These are phyloP conservation scores for Rugonectria rugulosa DNA, from an alignment of 2,329 filamentous ascomycete species.

Conservation along the genomic window DNA sequence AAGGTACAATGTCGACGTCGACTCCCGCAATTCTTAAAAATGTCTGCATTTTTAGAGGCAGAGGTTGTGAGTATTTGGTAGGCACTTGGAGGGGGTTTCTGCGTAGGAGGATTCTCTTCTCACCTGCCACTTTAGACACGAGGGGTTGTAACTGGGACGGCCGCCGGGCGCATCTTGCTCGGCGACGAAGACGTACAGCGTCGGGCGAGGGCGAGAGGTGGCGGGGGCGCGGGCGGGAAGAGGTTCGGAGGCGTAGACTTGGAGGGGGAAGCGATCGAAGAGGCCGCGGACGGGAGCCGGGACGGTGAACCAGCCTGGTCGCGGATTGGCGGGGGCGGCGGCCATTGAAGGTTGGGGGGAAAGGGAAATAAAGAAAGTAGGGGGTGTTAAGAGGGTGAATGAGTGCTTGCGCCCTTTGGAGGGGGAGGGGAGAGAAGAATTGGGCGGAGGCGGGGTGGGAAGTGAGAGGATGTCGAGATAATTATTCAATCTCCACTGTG, in stretches of 20 bases:
- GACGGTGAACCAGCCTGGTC: conserved; percentile 59
- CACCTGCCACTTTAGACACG: conserved; percentile 97
- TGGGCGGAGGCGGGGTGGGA: too few relatives aligned
- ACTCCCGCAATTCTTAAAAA: conserved; percentile 82
- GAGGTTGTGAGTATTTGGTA: not conserved
- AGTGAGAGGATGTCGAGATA: too few relatives aligned
- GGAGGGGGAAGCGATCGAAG: conserved; percentile 85
- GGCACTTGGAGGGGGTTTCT: not conserved
- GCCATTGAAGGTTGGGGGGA: conserved; percentile 26
- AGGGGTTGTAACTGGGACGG: conserved; percentile 85
- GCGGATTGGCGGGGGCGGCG: conserved; percentile 15
- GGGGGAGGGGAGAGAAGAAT: too few relatives aligned
- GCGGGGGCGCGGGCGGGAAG: conserved; percentile 68
- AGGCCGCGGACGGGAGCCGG: conserved; percentile 80
- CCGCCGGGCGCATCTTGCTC: conserved; percentile 66
- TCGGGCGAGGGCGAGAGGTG: conserved; percentile 54
- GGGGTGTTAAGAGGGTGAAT: too few relatives aligned
- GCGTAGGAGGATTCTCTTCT: conserved; percentile 35
- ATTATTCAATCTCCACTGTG: too few relatives aligned
- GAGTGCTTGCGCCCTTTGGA: too few relatives aligned
- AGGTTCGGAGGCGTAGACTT: conserved; percentile 76
- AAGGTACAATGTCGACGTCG: conserved; percentile 70
- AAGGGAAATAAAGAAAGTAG: not conserved
- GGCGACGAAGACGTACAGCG: conserved; percentile 80
- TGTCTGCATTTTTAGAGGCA: too few relatives aligned